Evolutionary conservation across 1,139 yeast species (phyloP).

Genomic region (Geotrichum histeridarum): DNA sequence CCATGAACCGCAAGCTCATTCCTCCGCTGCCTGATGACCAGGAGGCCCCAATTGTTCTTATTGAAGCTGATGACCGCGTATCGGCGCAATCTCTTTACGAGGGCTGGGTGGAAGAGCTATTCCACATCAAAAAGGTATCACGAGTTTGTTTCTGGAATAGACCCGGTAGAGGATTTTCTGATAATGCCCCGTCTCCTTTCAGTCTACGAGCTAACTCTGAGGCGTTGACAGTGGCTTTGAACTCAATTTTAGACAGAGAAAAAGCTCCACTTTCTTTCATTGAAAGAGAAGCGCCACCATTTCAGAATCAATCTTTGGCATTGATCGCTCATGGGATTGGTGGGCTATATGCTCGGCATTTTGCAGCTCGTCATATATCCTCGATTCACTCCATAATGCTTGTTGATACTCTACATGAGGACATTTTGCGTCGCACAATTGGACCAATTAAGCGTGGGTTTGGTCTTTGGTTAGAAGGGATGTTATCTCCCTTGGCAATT

Average conservation of each 20-base stretch:
- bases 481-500: constrained; percentile 60
- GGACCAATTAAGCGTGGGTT: constrained; percentile 46
- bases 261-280: neutral
- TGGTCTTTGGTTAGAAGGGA: constrained; percentile 60
- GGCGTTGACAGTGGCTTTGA: constrained; percentile 52
- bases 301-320: constrained; percentile 44
- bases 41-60: constrained; percentile 59
- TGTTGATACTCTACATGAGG: constrained; percentile 76
- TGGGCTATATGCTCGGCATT: constrained; percentile 70
- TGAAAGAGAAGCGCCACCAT: constrained; percentile 3
- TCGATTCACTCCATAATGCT: constrained; percentile 48
- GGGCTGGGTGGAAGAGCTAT: constrained; percentile 68
- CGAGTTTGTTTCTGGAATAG: constrained; percentile 82
- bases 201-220: constrained; percentile 64
- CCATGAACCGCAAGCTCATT: constrained; percentile 23
- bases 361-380: constrained; percentile 61
- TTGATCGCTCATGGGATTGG: constrained; percentile 79
- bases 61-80: constrained; percentile 66
- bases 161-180: constrained; percentile 81
- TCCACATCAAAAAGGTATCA: constrained; percentile 55
- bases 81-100: constrained; percentile 58
- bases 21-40: constrained; percentile 20
- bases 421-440: constrained; percentile 45
- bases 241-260: constrained; percentile 10
- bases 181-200: constrained; percentile 72